These are phyloP conservation scores for Trichosanthes truncata DNA, from an alignment of 306 rosid species.

Conservation along the genomic window DNA sequence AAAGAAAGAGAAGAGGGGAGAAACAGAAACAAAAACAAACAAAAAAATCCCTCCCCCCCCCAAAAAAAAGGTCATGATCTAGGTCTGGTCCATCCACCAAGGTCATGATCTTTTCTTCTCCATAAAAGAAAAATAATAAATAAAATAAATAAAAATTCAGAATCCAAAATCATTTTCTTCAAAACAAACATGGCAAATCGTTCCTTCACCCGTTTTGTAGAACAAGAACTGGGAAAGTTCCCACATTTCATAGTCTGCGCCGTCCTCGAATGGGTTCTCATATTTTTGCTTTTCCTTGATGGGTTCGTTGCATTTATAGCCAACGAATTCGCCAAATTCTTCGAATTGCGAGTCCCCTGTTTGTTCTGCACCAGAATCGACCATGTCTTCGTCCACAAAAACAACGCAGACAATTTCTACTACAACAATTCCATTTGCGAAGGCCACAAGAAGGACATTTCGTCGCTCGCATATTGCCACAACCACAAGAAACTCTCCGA, in stretches of 20 bases:
- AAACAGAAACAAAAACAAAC: neutral
- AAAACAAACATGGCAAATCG: neutral
- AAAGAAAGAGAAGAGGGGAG: neutral
- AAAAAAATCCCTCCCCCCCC: neutral
- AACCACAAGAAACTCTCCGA: conserved; percentile 66
- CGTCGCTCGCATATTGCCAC: conserved; percentile 71
- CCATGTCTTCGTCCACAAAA: conserved; percentile 38
- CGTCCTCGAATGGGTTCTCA: conserved; percentile 71
- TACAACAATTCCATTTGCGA: conserved; percentile 72
- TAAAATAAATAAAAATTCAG: too few species aligned
- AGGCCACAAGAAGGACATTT: conserved; percentile 61
- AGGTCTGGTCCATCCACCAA: conserved; percentile 11
- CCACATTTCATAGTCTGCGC: conserved; percentile 60
- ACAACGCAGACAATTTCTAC: conserved; percentile 38
- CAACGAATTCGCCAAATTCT: conserved; percentile 63
- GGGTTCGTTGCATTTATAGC: conserved; percentile 64
- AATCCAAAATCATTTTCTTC: neutral
- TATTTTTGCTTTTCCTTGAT: conserved; percentile 51
- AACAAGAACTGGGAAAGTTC: conserved; percentile 14
- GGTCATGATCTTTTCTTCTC: conserved; percentile 13
- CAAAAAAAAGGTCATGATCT: conserved; percentile 9
- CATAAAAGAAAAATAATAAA: neutral
- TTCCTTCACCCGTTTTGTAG: conserved; percentile 1
- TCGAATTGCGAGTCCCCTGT: conserved; percentile 59
- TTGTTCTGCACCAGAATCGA: conserved; percentile 73